A percentile compares a stretch with the other conserved stretches of the same genome.
Conservation (phyloP, 768 basidiomycete species). For the Hirschioporus abietinus region DNA sequence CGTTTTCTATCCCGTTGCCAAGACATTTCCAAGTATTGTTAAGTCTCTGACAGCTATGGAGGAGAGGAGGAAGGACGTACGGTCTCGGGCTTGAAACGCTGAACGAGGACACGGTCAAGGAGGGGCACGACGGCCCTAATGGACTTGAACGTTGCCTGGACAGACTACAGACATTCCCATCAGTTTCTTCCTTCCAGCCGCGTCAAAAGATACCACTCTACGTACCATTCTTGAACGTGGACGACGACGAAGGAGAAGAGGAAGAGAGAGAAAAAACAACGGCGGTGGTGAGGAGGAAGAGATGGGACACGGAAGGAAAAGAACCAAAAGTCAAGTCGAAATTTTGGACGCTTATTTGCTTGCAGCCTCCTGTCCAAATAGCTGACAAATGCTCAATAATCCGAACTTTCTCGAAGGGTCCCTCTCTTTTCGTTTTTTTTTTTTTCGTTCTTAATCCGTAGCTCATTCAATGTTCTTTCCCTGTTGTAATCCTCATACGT, state of each 20-base stretch:
- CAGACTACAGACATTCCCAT: conserved; percentile 40
- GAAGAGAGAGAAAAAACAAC: background rate
- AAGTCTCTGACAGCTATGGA: background rate
- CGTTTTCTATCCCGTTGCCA: conserved; percentile 70
- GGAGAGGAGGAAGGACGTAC: conserved; percentile 41
- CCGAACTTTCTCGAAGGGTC: background rate
- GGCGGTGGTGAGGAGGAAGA: background rate
- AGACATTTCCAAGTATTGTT: conserved; percentile 1
- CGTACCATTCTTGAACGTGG: background rate
- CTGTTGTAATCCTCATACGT: too few relatives aligned
- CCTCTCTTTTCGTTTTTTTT: too few relatives aligned
- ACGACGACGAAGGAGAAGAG: background rate
- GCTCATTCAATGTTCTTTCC: too few relatives aligned
- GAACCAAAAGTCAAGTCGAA: background rate
- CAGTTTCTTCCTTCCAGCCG: background rate
- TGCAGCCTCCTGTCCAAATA: background rate
- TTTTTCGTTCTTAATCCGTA: too few relatives aligned
- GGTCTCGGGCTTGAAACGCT: conserved; percentile 94
- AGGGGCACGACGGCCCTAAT: conserved; percentile 89
- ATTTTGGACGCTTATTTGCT: background rate
- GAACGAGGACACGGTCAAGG: conserved; percentile 94
- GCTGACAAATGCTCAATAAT: background rate
- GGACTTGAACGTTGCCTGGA: conserved; percentile 91
- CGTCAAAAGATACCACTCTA: too few relatives aligned
- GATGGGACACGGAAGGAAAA: background rate